Conservation (phyloP, 305 asterid species). For the Coffea humblotiana region DNA sequence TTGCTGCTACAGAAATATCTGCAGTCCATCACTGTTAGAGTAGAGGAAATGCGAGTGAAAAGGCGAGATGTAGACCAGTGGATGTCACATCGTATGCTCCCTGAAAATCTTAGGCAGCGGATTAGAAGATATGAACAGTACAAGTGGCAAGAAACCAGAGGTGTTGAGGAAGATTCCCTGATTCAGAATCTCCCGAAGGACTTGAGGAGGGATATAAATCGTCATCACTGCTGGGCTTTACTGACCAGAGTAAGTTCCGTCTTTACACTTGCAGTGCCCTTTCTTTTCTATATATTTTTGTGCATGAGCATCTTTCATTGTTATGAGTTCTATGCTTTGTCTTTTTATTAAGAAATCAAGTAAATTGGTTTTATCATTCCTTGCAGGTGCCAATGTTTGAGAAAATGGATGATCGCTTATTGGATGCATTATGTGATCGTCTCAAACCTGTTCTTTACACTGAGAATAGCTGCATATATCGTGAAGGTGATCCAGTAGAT, state of each 20-base stretch:
- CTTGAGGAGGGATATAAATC: constrained; percentile 64
- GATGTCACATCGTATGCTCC: constrained; percentile 64
- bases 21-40: constrained; percentile 52
- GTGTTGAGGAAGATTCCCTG: constrained; percentile 60
- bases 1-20: constrained; percentile 48
- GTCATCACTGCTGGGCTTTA: constrained; percentile 67
- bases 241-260: constrained; percentile 47
- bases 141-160: constrained; percentile 72
- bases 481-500: constrained; percentile 67
- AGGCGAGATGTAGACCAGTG: constrained; percentile 51
- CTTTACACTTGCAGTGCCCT: not conserved
- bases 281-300: not conserved
- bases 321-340: not conserved
- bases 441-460: constrained; percentile 58
- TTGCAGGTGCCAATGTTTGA: constrained; percentile 57
- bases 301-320: not conserved
- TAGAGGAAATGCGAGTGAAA: constrained; percentile 51
- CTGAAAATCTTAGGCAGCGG: constrained; percentile 45
- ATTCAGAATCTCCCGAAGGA: constrained; percentile 64
- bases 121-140: constrained; percentile 62
- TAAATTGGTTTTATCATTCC: not conserved
- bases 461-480: constrained; percentile 44
- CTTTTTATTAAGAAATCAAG: not conserved
- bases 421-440: constrained; percentile 54
- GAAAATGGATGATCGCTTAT: constrained; percentile 56